Conservation (phyloP, 768 basidiomycete genomes). For the Tephrocybe sp. region DNA sequence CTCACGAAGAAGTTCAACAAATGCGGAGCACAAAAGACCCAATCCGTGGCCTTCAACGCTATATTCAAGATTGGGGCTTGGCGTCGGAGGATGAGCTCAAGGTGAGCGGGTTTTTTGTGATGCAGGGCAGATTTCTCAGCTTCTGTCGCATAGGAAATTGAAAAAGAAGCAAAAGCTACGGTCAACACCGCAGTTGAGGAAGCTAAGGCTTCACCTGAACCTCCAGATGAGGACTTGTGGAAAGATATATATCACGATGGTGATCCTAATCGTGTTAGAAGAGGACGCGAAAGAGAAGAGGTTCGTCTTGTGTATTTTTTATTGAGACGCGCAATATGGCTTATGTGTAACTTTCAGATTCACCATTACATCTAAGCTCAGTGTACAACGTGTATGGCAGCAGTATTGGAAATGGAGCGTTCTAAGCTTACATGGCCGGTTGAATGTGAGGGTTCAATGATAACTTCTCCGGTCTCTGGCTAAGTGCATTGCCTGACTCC, state of each 20-base stretch:
- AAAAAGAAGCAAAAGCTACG: conserved; percentile 86
- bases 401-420: too few relatives aligned
- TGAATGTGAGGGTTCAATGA: too few relatives aligned
- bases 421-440: too few relatives aligned
- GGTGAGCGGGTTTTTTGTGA: conserved; percentile 31
- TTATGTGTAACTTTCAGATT: not conserved
- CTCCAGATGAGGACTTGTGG: conserved; percentile 69
- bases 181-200: conserved; percentile 90
- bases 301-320: conserved; percentile 19
- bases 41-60: conserved; percentile 88
- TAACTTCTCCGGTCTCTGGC: too few relatives aligned
- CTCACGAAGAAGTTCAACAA: conserved; percentile 93
- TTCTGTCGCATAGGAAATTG: conserved; percentile 51
- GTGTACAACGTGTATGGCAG: too few relatives aligned
- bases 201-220: conserved; percentile 83
- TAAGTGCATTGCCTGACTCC: too few relatives aligned
- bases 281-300: conserved; percentile 93
- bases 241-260: conserved; percentile 85
- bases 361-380: not conserved
- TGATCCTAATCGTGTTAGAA: conserved; percentile 81
- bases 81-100: conserved; percentile 88
- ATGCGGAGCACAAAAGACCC: conserved; percentile 95
- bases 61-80: conserved; percentile 94
- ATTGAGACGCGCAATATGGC: too few relatives aligned
- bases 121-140: not conserved